phyloP scores from a whole-genome alignment of 257 asterid species.

The Capsicum baccatum region DNA sequence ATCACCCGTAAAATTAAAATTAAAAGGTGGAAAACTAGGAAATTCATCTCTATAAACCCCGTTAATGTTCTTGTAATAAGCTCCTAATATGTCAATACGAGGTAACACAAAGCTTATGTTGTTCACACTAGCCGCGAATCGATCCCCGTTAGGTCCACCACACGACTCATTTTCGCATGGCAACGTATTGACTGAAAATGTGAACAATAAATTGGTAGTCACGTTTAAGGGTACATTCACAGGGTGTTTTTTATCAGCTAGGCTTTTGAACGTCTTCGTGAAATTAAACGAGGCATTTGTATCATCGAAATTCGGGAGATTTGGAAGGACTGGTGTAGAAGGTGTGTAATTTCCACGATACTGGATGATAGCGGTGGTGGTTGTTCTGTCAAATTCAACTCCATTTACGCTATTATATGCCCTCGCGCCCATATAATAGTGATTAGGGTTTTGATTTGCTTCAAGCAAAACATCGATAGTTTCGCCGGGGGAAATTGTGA shows the following conservation, averaged over 20 bases:
- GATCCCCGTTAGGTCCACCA: slow-evolving; percentile 46
- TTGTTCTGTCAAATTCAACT: slow-evolving; percentile 43
- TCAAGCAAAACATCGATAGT: slow-evolving; percentile 58
- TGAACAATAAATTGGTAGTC: slow-evolving; percentile 38
- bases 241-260: slow-evolving; percentile 45
- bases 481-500: slow-evolving; percentile 64
- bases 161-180: slow-evolving; percentile 47
- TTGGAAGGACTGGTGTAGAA: slow-evolving; percentile 41
- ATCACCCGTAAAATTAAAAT: slow-evolving; percentile 39
- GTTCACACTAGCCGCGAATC: slow-evolving; percentile 61
- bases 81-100: slow-evolving; percentile 52
- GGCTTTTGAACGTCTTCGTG: slow-evolving; percentile 51
- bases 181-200: slow-evolving; percentile 47
- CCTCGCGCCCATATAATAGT: slow-evolving; percentile 62
- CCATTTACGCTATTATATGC: slow-evolving; percentile 41
- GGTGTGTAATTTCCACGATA: slow-evolving; percentile 45
- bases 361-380: slow-evolving; percentile 58
- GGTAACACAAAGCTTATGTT: slow-evolving; percentile 58
- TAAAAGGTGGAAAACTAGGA: slow-evolving; percentile 49
- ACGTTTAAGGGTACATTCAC: slow-evolving; percentile 48
- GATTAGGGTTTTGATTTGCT: slow-evolving; percentile 56
- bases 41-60: slow-evolving; percentile 50
- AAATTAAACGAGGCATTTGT: slow-evolving; percentile 46
- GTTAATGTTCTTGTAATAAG: slow-evolving; percentile 53
- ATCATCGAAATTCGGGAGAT: slow-evolving; percentile 50